These are phyloP conservation scores for Vanilla planifolia DNA, from an alignment of 106 monocot species.

Conservation along the genomic window DNA sequence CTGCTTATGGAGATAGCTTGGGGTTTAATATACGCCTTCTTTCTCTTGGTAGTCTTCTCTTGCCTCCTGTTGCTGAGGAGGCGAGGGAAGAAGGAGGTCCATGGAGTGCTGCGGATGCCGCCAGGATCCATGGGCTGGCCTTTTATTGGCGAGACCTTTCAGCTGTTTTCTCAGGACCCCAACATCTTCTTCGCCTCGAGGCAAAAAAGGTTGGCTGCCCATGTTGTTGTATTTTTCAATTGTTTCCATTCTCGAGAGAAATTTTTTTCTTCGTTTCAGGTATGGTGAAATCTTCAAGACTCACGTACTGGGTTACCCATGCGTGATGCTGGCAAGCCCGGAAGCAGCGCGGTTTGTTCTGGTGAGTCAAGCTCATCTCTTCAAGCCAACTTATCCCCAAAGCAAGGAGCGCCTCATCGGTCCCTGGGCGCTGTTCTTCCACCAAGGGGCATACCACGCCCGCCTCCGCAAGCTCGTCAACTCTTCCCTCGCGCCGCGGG, in stretches of 20 bases:
- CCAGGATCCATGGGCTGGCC: conserved; percentile 12
- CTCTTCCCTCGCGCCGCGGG: conserved; percentile 34
- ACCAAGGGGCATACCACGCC: conserved; percentile 66
- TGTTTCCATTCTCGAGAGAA: background rate
- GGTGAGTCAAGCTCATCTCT: conserved; percentile 45
- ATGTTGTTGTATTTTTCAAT: background rate
- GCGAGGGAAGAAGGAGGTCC: conserved; percentile 1
- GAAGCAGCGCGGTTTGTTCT: conserved; percentile 75
- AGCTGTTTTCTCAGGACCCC: conserved; percentile 9
- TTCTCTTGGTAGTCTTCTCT: background rate
- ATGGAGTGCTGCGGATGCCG: background rate
- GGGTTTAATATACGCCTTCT: background rate
- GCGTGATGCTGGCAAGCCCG: conserved; percentile 88
- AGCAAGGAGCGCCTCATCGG: conserved; percentile 85
- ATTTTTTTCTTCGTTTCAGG: conserved; percentile 14
- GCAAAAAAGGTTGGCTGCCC: conserved; percentile 24
- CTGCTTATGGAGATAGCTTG: background rate
- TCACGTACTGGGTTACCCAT: conserved; percentile 50
- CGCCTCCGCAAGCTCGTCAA: conserved; percentile 45
- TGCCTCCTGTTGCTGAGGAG: background rate
- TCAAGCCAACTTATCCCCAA: conserved; percentile 69
- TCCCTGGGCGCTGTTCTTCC: conserved; percentile 73
- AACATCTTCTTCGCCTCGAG: conserved; percentile 12
- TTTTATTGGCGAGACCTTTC: conserved; percentile 6
- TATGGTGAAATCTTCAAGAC: conserved; percentile 81